A percentile compares a stretch with the other conserved stretches of the same genome.
Conservation (phyloP, 305 asterid genomes). For the Rubia tinctorum region DNA sequence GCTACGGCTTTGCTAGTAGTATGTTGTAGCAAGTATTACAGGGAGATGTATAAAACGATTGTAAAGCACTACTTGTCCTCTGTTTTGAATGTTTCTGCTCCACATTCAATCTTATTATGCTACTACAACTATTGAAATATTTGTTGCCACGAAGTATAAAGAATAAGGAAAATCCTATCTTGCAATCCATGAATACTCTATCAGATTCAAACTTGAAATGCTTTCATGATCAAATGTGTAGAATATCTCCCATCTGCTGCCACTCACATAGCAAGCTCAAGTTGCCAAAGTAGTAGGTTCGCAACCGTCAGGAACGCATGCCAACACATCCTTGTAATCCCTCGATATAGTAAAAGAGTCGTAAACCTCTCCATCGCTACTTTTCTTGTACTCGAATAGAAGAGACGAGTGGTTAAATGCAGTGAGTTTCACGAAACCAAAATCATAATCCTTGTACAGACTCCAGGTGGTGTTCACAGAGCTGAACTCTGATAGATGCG, state of each 20-base stretch:
- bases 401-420: constrained; percentile 44
- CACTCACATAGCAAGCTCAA: not conserved
- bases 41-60: constrained; percentile 3
- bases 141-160: too few relatives aligned
- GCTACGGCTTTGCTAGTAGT: not conserved
- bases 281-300: constrained; percentile 43
- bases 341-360: constrained; percentile 52
- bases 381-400: constrained; percentile 54
- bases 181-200: not conserved
- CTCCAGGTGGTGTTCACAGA: constrained; percentile 35
- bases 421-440: constrained; percentile 46
- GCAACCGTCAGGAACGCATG: constrained; percentile 57
- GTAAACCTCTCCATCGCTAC: constrained; percentile 50
- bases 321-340: constrained; percentile 54
- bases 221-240: not conserved
- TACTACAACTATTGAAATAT: too few relatives aligned
- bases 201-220: not conserved
- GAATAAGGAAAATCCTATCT: too few relatives aligned
- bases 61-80: not conserved
- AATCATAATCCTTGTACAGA: constrained; percentile 42
- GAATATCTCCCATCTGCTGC: not conserved
- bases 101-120: too few relatives aligned
- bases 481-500: constrained; percentile 26
- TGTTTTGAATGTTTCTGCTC: not conserved
- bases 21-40: not conserved